Base-by-base conservation (phyloP, 371 early-diverging fungal species). In the Rhizopus sp. region DNA sequence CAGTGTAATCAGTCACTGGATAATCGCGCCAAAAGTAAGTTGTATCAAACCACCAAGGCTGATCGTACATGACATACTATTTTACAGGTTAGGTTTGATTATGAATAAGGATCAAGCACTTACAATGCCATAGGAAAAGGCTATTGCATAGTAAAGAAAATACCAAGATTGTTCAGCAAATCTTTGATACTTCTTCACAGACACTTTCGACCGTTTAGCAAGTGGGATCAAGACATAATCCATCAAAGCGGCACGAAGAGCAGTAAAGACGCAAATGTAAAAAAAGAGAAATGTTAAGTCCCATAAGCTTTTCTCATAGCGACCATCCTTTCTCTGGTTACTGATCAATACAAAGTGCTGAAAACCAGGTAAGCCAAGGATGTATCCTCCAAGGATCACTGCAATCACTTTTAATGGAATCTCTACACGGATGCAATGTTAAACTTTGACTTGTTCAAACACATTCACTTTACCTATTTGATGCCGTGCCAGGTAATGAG, bases 111-210 rank as follows among this genome's bases (percentile, higher is more conserved):
- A 23, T 23, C 23, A 23, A 23, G 23, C 13, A 57, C 80, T 76
- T 80, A 84, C 85, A 53, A 75, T 67, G 29, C 85, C 85, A 46
- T 70, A 63, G 15, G 55, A 51, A 57, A 74, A 81, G 45, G 75
- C 74, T 34, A 45, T 37, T 4, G 75, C 60, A 56, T 84, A 89
- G 57, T 86, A 88, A 7, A 90, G 41, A 39, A 77, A 78, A 32
- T 78, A 67, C 84, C 88, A 91, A 4, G 83, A 79, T 46, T 91
- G 90, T 55, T 89, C 91, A 40, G 83, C 77, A 67, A 91, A 90
- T 8, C 91, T 79, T 8, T 70, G 72, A 33, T 70, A 62, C 54
- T 85, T 81, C 56, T 77, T 82, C 15, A 54, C 55, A 44, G 70
- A 57, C 39, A 84, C 79, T 13, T 68, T 64, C 6, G 62, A 51